These are phyloP conservation scores for Wallemia hederae DNA, from an alignment of 1,284 basidiomycete species.

Conservation along the genomic window DNA sequence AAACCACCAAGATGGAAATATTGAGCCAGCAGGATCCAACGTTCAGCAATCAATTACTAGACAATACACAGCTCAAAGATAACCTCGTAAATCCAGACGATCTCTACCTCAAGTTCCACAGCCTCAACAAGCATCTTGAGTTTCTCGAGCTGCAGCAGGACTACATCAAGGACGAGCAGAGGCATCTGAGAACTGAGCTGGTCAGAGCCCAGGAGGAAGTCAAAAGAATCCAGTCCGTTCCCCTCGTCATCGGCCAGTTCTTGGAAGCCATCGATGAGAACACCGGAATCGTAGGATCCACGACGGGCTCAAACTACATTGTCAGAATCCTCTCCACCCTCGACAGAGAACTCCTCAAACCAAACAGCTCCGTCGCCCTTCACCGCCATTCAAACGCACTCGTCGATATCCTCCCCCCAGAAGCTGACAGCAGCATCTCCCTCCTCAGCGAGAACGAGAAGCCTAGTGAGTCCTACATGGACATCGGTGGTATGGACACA, in stretches of 20 bases:
- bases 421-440: conserved; percentile 81
- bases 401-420: conserved; percentile 92
- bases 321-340: conserved; percentile 91
- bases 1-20: not conserved
- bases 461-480: conserved; percentile 62
- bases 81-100: conserved; percentile 63
- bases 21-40: conserved; percentile 49
- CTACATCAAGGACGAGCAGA: conserved; percentile 98
- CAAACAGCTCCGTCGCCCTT: conserved; percentile 82
- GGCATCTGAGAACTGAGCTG: conserved; percentile 87
- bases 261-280: conserved; percentile 95
- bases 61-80: conserved; percentile 57
- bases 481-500: conserved; percentile 86
- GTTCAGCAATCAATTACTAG: conserved; percentile 54
- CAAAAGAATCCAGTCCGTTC: conserved; percentile 94
- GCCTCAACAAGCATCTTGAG: conserved; percentile 66
- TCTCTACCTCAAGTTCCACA: conserved; percentile 82
- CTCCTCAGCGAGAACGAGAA: conserved; percentile 84
- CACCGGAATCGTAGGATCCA: conserved; percentile 90
- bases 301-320: conserved; percentile 94
- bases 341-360: conserved; percentile 88
- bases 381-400: conserved; percentile 96
- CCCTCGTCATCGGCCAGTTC: conserved; percentile 98
- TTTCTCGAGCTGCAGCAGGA: conserved; percentile 84
- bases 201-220: conserved; percentile 98